Percentiles rank a stretch among this genome's conserved stretches.
These are phyloP conservation scores for Crithidia expoeki DNA, from an alignment of 208 protist species.

Conservation along the genomic window DNA sequence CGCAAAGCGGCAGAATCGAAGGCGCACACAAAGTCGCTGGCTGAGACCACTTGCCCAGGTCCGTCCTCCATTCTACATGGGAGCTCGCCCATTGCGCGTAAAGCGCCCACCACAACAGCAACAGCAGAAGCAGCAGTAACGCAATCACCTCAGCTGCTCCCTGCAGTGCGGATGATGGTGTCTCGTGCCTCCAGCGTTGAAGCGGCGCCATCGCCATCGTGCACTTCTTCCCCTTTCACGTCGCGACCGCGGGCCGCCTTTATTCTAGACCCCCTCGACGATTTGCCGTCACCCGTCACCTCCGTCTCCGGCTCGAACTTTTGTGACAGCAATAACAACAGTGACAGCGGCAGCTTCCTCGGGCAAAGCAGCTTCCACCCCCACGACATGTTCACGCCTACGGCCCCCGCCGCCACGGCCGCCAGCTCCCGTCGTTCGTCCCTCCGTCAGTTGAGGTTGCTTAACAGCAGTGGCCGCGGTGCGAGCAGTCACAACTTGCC, in stretches of 20 bases:
- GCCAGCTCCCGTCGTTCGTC: slow-evolving; percentile 2
- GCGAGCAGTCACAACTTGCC: neutral
- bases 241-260: neutral
- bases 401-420: neutral
- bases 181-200: neutral
- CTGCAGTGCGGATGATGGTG: neutral
- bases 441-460: neutral
- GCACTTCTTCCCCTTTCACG: neutral
- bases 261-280: neutral
- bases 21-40: neutral
- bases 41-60: neutral
- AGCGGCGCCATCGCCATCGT: neutral
- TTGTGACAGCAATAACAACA: slow-evolving; percentile 1
- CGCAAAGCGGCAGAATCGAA: neutral
- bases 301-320: neutral
- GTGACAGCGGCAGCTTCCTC: neutral
- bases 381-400: too few species aligned
- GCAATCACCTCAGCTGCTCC: neutral
- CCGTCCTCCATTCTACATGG: slow-evolving; percentile 2
- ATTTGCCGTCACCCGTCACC: neutral
- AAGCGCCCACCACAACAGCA: neutral
- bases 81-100: neutral
- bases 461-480: neutral
- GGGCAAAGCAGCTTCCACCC: too few species aligned
- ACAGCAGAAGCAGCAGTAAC: neutral